Conservation (phyloP, 2,329 filamentous ascomycete species). For the Colletotrichum liriopes region DNA sequence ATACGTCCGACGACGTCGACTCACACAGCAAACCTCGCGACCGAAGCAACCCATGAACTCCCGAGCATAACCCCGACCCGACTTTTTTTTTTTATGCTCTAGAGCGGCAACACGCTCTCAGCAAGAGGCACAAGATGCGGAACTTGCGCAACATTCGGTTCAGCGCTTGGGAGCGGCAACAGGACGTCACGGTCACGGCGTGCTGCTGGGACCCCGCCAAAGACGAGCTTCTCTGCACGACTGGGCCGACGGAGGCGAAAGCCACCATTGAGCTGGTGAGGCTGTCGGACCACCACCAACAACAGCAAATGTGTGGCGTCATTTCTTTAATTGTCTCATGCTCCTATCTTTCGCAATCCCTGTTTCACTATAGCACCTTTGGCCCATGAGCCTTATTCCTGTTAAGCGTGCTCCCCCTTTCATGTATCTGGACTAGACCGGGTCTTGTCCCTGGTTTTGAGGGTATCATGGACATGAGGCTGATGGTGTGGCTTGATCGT, state of each 20-base stretch:
- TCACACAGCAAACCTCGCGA: slow-evolving; percentile 25
- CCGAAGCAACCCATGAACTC: slow-evolving; percentile 11
- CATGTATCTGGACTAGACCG: not conserved
- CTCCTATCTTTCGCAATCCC: not conserved
- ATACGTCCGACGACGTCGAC: slow-evolving; percentile 15
- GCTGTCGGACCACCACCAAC: slow-evolving; percentile 61
- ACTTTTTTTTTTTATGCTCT: slow-evolving; percentile 13
- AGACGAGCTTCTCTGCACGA: slow-evolving; percentile 85
- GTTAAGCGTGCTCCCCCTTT: not conserved
- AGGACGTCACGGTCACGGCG: slow-evolving; percentile 74
- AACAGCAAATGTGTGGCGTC: slow-evolving; percentile 56
- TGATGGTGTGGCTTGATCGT: slow-evolving; percentile 25
- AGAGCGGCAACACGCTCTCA: slow-evolving; percentile 9
- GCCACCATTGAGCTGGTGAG: slow-evolving; percentile 81
- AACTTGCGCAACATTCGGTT: slow-evolving; percentile 88
- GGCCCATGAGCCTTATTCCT: not conserved
- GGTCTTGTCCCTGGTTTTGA: not conserved
- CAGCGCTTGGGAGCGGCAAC: slow-evolving; percentile 71
- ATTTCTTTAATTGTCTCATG: slow-evolving; percentile 18
- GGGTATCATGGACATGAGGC: not conserved
- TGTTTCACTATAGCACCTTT: slow-evolving; percentile 4
- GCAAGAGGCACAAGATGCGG: slow-evolving; percentile 73
- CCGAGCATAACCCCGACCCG: slow-evolving; percentile 12
- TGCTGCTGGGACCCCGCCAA: slow-evolving; percentile 88
- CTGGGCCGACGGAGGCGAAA: slow-evolving; percentile 82